A percentile compares a stretch with the other conserved stretches of the same genome.
These are phyloP conservation scores for Lactuca sativa DNA, from an alignment of 129 eudicot genomes.

Conservation along the genomic window DNA sequence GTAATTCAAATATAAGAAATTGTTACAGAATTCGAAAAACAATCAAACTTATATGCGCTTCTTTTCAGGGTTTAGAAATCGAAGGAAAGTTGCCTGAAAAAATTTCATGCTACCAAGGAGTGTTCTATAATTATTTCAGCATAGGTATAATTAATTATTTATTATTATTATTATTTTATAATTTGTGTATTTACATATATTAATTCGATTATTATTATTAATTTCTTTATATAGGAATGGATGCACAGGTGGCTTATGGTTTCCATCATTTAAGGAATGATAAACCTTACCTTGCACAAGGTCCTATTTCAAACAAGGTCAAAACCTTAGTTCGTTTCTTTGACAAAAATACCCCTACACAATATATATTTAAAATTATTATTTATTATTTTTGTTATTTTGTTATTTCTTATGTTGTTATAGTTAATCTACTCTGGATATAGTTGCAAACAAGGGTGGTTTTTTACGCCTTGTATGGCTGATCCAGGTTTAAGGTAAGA, in stretches of 20 bases:
- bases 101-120: constrained; percentile 75
- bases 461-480: constrained; percentile 86
- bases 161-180: background rate
- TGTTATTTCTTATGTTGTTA: background rate
- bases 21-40: background rate
- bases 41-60: background rate
- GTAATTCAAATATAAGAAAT: background rate
- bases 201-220: constrained; percentile 3
- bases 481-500: constrained; percentile 86
- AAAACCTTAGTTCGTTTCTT: constrained; percentile 8
- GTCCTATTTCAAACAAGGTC: constrained; percentile 94
- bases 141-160: constrained; percentile 51
- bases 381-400: background rate
- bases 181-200: background rate
- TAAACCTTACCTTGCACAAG: constrained; percentile 91
- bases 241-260: constrained; percentile 96
- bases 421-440: constrained; percentile 90
- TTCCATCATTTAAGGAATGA: constrained; percentile 91
- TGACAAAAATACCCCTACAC: no score
- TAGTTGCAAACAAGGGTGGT: constrained; percentile 98
- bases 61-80: constrained; percentile 53
- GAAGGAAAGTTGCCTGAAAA: constrained; percentile 69
- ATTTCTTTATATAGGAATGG: constrained; percentile 71
- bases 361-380: no score
- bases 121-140: constrained; percentile 91